Percentiles rank a stretch among this genome's conserved stretches.
phyloP scores from a whole-genome alignment of 139 green algal species.

The Medakamo hakoo region DNA sequence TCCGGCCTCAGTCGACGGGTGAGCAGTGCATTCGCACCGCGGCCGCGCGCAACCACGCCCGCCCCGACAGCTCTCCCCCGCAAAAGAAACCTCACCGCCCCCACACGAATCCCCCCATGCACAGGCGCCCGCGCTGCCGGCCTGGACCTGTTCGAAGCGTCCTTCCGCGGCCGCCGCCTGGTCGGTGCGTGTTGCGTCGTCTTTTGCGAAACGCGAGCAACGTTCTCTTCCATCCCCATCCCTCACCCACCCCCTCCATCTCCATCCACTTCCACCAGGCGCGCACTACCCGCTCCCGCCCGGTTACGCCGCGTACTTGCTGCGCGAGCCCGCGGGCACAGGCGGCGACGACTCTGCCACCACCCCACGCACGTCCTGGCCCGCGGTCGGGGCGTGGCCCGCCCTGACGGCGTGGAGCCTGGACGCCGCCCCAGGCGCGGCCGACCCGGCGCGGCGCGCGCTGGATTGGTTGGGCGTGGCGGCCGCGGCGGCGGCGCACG shows the following conservation, averaged over 20 bases:
- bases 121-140: neutral
- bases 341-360: neutral
- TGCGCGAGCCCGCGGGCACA: neutral
- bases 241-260: too few species aligned
- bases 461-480: neutral
- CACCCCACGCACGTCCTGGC: neutral
- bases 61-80: too few species aligned
- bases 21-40: too few species aligned
- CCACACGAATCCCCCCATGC: neutral
- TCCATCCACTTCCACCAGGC: too few species aligned
- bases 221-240: too few species aligned
- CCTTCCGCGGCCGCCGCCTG: neutral
- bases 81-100: too few species aligned
- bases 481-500: neutral
- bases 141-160: neutral
- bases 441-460: neutral
- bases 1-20: neutral
- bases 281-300: neutral
- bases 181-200: neutral
- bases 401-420: neutral
- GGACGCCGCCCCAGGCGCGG: neutral
- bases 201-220: too few species aligned
- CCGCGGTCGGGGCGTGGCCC: neutral
- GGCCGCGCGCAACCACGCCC: too few species aligned
- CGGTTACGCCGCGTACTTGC: neutral